These are phyloP conservation scores for Colletotrichum camelliae DNA, from an alignment of 2,329 filamentous ascomycete genomes.

Conservation along the genomic window DNA sequence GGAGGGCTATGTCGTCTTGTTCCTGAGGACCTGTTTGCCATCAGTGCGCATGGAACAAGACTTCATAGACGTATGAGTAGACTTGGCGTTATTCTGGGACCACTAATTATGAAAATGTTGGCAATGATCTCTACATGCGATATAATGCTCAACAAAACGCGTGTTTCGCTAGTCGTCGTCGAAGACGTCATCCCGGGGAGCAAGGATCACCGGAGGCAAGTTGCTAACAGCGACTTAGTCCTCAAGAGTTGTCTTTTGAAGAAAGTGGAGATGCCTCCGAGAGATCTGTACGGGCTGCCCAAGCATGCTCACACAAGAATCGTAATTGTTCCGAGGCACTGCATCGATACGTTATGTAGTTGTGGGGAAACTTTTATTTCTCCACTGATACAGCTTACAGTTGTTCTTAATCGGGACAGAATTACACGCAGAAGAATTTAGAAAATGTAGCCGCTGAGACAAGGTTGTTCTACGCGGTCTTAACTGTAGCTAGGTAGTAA, in stretches of 20 bases:
- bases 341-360: no score
- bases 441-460: background rate
- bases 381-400: no score
- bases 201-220: background rate
- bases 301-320: background rate
- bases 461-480: no score
- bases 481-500: no score
- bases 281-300: background rate
- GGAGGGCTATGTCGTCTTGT: background rate
- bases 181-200: background rate
- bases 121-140: background rate
- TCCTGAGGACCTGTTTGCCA: background rate
- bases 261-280: rapidly evolving
- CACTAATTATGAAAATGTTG: background rate
- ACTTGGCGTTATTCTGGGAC: background rate
- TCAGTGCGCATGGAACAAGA: background rate
- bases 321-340: no score
- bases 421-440: rapidly evolving
- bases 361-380: no score
- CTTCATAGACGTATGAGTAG: background rate
- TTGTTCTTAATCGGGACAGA: rapidly evolving
- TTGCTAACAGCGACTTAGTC: background rate
- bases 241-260: background rate
- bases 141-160: background rate
- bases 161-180: rapidly evolving